phyloP scores from a whole-genome alignment of 2,329 filamentous ascomycete species.

The Ascochyta clinopodiicola region DNA sequence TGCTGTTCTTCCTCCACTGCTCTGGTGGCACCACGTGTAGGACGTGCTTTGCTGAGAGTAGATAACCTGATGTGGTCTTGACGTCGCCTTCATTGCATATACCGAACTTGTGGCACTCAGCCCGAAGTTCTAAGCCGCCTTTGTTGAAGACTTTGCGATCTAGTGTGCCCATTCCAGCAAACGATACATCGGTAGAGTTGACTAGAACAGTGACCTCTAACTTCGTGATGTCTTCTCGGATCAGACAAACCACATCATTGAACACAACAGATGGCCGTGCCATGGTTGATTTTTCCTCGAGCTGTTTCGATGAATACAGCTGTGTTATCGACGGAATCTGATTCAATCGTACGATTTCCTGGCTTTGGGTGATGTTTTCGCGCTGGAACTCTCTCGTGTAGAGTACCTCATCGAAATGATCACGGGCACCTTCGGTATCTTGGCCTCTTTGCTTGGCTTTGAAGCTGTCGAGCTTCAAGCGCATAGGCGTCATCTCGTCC shows the following conservation, averaged over 20 bases:
- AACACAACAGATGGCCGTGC: constrained; percentile 29
- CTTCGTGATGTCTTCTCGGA: constrained; percentile 44
- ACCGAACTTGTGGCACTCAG: constrained; percentile 33
- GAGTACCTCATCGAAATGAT: constrained; percentile 35
- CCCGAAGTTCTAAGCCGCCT: constrained; percentile 33
- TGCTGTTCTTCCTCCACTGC: constrained; percentile 30
- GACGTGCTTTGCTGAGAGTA: constrained; percentile 39
- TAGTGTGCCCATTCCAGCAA: constrained; percentile 39
- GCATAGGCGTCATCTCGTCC: constrained; percentile 30
- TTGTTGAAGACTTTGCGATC: constrained; percentile 41
- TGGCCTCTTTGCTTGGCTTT: constrained; percentile 25
- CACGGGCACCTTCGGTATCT: constrained; percentile 20
- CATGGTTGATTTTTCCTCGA: constrained; percentile 33
- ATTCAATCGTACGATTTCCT: constrained; percentile 29
- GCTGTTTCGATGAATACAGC: constrained; percentile 35
- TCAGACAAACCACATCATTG: constrained; percentile 39
- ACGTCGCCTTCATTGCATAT: constrained; percentile 37
- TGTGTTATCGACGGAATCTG: constrained; percentile 36
- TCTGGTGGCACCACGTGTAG: constrained; percentile 39
- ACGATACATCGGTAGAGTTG: constrained; percentile 38
- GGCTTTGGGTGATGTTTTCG: constrained; percentile 15
- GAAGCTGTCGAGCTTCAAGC: constrained; percentile 28
- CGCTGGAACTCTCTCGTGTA: constrained; percentile 33
- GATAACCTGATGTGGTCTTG: constrained; percentile 33
- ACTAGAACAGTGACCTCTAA: constrained; percentile 43